These are phyloP conservation scores for Sclerotinia sclerotiorum DNA, from an alignment of 2,329 filamentous ascomycete genomes.

Conservation along the genomic window DNA sequence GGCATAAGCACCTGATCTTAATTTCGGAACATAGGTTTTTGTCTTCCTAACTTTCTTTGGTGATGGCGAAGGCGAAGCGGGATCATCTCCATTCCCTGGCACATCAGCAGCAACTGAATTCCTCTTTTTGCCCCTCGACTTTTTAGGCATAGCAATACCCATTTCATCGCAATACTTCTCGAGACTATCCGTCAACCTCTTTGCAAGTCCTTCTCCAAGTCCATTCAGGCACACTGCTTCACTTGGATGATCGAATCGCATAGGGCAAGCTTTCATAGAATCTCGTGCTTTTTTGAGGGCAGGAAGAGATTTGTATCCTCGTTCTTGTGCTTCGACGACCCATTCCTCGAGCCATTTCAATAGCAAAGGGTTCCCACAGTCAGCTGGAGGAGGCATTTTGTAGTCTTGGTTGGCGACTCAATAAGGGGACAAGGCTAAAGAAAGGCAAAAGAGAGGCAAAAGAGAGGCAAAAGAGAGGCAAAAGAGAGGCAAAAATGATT, in stretches of 20 bases:
- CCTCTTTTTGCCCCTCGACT: conserved; percentile 47
- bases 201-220: conserved; percentile 70
- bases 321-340: conserved; percentile 69
- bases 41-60: conserved; percentile 58
- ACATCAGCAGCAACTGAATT: background rate
- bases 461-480: too few relatives aligned
- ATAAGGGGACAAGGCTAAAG: background rate
- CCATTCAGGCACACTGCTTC: conserved; percentile 72
- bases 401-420: background rate
- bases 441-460: too few relatives aligned
- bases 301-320: conserved; percentile 60
- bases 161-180: conserved; percentile 63
- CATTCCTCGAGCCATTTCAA: conserved; percentile 76
- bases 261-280: conserved; percentile 72
- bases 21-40: conserved; percentile 69
- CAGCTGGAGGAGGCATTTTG: conserved; percentile 16
- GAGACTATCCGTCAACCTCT: conserved; percentile 63
- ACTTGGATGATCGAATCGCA: conserved; percentile 63
- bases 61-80: conserved; percentile 30
- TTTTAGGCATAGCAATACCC: conserved; percentile 65
- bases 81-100: conserved; percentile 9
- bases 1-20: conserved; percentile 74
- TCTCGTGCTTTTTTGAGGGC: conserved; percentile 61
- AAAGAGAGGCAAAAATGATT: background rate
- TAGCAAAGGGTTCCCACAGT: conserved; percentile 62